A percentile compares a stretch with the other conserved stretches of the same genome.
Conservation (phyloP, 345 rosid genomes). For the Salix viminalis region DNA sequence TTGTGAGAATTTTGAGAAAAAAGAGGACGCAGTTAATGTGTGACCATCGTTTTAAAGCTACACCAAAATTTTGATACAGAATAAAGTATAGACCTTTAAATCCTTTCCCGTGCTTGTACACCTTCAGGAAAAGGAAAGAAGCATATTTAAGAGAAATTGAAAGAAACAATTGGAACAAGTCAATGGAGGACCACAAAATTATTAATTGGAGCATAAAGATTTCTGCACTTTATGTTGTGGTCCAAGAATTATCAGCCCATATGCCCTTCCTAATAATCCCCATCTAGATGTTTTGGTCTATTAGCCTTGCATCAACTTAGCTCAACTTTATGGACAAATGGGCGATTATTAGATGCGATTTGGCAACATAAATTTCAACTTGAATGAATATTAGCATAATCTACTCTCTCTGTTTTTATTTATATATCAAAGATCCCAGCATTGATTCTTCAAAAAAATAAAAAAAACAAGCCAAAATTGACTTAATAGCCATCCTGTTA, state of each 20-base stretch:
- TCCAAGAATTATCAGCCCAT: slow-evolving; percentile 31
- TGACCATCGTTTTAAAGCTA: not conserved
- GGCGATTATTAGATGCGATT: not conserved
- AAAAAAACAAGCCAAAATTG: not conserved
- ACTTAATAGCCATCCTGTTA: not conserved
- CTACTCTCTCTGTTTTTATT: not conserved
- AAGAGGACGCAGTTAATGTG: not conserved
- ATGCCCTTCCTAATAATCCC: slow-evolving; percentile 1
- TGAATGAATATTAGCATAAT: not conserved
- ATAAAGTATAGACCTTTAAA: slow-evolving; percentile 3
- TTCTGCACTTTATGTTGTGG: slow-evolving; percentile 28
- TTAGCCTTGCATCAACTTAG: not conserved
- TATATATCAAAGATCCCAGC: not conserved
- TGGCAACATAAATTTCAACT: not conserved
- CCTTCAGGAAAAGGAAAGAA: not conserved
- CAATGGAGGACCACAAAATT: slow-evolving; percentile 25
- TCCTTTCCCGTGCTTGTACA: slow-evolving; percentile 3
- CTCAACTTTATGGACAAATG: not conserved
- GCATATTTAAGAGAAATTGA: not conserved
- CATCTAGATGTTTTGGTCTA: not conserved
- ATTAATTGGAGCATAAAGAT: slow-evolving; percentile 28
- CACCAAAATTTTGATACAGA: not conserved
- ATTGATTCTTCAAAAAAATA: not conserved
- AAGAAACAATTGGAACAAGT: not conserved
- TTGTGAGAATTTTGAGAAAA: not conserved